Evolutionary conservation across 2,329 filamentous ascomycete species (phyloP).

Genomic region (Dactylellina parvicollis): DNA sequence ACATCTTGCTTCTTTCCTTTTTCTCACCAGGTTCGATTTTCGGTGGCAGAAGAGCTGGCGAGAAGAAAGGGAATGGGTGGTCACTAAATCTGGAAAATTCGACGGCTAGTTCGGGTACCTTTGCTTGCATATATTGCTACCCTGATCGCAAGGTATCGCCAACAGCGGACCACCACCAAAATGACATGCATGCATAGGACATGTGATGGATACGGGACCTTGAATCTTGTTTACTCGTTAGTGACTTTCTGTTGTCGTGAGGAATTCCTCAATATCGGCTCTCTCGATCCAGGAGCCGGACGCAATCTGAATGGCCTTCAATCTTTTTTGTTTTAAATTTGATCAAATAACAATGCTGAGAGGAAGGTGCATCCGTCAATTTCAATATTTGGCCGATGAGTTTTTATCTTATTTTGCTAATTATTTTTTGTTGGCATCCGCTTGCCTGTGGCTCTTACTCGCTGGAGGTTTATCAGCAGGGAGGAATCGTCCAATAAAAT

Average conservation of each 20-base stretch:
- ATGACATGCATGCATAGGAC: conserved; percentile 51
- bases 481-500: conserved; percentile 15
- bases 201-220: conserved; percentile 48
- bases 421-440: conserved; percentile 30
- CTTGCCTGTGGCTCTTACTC: conserved; percentile 10
- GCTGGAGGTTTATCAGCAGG: background rate
- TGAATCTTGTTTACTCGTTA: conserved; percentile 2
- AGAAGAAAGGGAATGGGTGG: conserved; percentile 17
- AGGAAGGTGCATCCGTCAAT: conserved; percentile 52
- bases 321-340: conserved; percentile 40
- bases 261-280: conserved; percentile 50
- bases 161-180: conserved; percentile 18
- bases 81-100: conserved; percentile 55
- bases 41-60: conserved; percentile 1
- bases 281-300: conserved; percentile 41
- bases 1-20: conserved; percentile 1
- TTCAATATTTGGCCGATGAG: conserved; percentile 20
- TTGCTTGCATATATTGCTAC: conserved; percentile 31
- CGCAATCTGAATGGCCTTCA: conserved; percentile 31
- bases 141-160: conserved; percentile 38
- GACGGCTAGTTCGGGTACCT: conserved; percentile 53
- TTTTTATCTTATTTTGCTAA: conserved; percentile 24
- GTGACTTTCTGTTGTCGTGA: conserved; percentile 19
- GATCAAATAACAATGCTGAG: conserved; percentile 36
- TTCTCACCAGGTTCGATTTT: conserved; percentile 1